These are phyloP conservation scores for Schwanniomyces etchellsii DNA, from an alignment of 1,139 yeast genomes.

Conservation along the genomic window DNA sequence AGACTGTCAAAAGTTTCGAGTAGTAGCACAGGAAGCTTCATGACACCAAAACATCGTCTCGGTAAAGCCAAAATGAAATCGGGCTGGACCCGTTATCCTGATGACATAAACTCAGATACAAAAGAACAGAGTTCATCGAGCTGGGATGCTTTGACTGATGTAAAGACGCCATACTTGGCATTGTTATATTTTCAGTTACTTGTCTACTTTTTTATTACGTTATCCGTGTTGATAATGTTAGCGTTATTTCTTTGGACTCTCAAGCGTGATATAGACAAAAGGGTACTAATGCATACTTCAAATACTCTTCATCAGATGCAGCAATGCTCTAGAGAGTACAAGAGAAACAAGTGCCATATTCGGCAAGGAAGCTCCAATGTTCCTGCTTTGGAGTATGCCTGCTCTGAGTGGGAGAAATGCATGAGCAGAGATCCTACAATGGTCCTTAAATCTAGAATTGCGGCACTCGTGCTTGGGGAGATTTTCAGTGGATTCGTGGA, in stretches of 20 bases:
- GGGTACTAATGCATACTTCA: constrained; percentile 58
- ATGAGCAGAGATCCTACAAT: constrained; percentile 80
- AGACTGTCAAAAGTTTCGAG: too few species aligned
- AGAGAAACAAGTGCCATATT: constrained; percentile 59
- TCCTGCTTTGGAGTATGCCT: constrained; percentile 71
- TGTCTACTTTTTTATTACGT: constrained; percentile 56
- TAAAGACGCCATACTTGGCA: constrained; percentile 60
- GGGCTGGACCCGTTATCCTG: too few species aligned
- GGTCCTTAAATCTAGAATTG: constrained; percentile 70
- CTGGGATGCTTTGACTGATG: too few species aligned
- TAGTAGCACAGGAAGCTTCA: too few species aligned
- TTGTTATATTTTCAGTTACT: constrained; percentile 68
- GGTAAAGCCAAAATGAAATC: too few species aligned
- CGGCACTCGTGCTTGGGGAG: constrained; percentile 81
- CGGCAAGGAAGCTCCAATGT: constrained; percentile 36
- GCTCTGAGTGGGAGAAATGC: constrained; percentile 75
- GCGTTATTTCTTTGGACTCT: constrained; percentile 55
- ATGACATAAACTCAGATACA: too few species aligned
- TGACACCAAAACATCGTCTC: too few species aligned
- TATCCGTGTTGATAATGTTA: constrained; percentile 49
- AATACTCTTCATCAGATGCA: constrained; percentile 64
- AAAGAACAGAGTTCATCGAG: too few species aligned
- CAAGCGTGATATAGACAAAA: constrained; percentile 63
- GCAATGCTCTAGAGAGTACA: constrained; percentile 64
- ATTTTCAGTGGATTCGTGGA: constrained; percentile 71